These are phyloP conservation scores for Wickerhamia fluorescens DNA, from an alignment of 805 yeast genomes.

Conservation along the genomic window DNA sequence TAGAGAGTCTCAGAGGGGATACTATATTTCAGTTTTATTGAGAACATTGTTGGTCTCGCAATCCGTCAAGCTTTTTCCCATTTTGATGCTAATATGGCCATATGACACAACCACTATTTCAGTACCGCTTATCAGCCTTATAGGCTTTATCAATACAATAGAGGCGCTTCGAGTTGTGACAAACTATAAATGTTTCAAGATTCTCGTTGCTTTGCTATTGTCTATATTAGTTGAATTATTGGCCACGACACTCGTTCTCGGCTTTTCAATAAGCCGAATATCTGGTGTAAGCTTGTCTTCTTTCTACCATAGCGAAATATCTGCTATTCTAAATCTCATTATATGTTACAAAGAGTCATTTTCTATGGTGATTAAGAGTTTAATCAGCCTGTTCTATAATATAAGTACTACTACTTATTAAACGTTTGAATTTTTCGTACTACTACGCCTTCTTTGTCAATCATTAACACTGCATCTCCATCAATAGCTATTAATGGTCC, in stretches of 20 bases:
- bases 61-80: slow-evolving; percentile 78
- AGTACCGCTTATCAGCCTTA: slow-evolving; percentile 48
- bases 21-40: slow-evolving; percentile 42
- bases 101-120: slow-evolving; percentile 71
- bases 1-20: slow-evolving; percentile 24
- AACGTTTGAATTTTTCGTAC: slow-evolving; percentile 13
- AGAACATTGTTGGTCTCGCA: slow-evolving; percentile 70
- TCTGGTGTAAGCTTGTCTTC: too few species aligned
- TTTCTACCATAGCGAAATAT: too few species aligned
- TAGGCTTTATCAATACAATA: slow-evolving; percentile 54
- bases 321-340: too few species aligned
- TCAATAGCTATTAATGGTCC: slow-evolving; percentile 81
- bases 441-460: slow-evolving; percentile 23
- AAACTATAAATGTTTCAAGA: slow-evolving; percentile 8
- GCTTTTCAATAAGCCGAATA: too few species aligned
- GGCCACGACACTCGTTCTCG: slow-evolving; percentile 9
- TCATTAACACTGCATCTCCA: slow-evolving; percentile 31
- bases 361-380: too few species aligned
- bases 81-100: slow-evolving; percentile 94
- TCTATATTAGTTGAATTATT: slow-evolving; percentile 11
- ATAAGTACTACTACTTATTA: not conserved
- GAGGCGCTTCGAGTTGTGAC: slow-evolving; percentile 43
- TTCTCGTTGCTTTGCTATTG: slow-evolving; percentile 9
- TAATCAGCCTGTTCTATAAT: too few species aligned
- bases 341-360: not conserved